A percentile compares a stretch with the other conserved stretches of the same genome.
Conservation (phyloP, 257 asterid genomes). For the Nicotiana attenuata region DNA sequence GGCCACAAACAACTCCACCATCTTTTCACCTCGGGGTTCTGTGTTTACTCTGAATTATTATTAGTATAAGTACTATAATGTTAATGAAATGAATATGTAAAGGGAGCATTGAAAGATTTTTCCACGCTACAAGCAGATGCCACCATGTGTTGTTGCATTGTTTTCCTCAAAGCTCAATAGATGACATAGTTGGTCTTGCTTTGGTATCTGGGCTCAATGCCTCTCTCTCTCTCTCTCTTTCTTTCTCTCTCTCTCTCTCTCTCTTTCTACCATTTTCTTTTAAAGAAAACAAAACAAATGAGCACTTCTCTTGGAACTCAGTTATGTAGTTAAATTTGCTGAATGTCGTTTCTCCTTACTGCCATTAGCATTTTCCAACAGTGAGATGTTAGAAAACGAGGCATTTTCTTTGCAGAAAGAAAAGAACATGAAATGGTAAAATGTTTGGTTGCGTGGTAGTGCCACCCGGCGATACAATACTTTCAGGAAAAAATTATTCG, state of each 20-base stretch:
- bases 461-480: not conserved
- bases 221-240: not conserved
- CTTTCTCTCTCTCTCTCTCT: not conserved
- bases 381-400: not conserved
- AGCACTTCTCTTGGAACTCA: not conserved
- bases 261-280: not conserved
- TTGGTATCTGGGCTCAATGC: constrained; percentile 39
- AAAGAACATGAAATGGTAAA: not conserved
- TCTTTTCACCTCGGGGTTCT: constrained; percentile 65
- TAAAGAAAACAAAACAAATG: not conserved
- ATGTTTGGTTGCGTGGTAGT: not conserved
- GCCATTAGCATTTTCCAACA: constrained; percentile 8
- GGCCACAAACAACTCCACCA: constrained; percentile 26
- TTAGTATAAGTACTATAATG: not conserved
- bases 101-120: constrained; percentile 8
- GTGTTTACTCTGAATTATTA: constrained; percentile 39
- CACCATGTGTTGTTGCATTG: constrained; percentile 71
- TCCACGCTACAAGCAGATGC: constrained; percentile 23
- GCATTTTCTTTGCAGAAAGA: not conserved
- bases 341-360: not conserved
- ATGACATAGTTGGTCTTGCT: constrained; percentile 39
- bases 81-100: constrained; percentile 7
- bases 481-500: too few species aligned
- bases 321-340: not conserved
- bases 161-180: constrained; percentile 56